phyloP scores from a whole-genome alignment of 495 filamentous ascomycete species.

The Lindgomyces ingoldianus region DNA sequence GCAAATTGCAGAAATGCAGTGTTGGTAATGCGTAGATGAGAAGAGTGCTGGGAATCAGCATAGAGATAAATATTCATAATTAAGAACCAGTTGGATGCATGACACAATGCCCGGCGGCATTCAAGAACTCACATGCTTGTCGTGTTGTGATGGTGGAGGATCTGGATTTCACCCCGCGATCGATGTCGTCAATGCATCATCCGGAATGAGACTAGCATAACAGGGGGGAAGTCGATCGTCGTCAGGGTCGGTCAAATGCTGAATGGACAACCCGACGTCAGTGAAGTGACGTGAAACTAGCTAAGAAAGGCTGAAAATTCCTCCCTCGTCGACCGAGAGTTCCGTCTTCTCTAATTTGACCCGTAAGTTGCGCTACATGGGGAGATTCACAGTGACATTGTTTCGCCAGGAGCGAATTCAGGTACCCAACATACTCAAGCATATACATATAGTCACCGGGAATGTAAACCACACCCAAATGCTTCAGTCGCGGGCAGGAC shows the following conservation, averaged over 20 bases:
- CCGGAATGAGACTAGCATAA: neutral
- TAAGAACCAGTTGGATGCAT: neutral
- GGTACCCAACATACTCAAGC: neutral
- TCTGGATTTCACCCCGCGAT: neutral
- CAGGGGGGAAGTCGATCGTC: too few species aligned
- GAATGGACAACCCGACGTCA: too few species aligned
- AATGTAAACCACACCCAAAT: neutral
- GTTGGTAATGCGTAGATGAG: too few species aligned
- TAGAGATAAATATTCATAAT: neutral
- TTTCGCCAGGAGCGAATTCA: neutral
- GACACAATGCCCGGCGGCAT: neutral
- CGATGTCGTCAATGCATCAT: neutral
- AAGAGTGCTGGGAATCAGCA: neutral
- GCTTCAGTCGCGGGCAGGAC: too few species aligned
- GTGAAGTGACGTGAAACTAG: too few species aligned
- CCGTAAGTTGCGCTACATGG: too few species aligned
- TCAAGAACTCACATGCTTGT: neutral
- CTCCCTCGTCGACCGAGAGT: neutral
- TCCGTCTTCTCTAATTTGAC: neutral
- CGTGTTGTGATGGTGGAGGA: neutral
- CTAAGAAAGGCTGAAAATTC: too few species aligned
- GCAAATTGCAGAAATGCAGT: too few species aligned
- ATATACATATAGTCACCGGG: neutral
- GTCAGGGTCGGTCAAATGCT: neutral
- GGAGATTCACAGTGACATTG: too few species aligned